Conservation (phyloP, 1,284 basidiomycete genomes). For the Pyrrhoderma lamaoense region DNA sequence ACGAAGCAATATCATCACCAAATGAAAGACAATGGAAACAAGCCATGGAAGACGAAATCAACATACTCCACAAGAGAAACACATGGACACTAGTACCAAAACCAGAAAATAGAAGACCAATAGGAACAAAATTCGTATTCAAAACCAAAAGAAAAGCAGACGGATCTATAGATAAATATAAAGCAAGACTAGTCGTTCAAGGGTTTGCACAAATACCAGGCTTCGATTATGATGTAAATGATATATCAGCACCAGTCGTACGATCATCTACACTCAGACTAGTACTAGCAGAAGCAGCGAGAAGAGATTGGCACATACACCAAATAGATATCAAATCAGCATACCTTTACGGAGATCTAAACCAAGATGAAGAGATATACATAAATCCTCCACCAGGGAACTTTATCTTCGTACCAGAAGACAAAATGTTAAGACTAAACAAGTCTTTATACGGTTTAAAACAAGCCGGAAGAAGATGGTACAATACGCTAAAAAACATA, state of each 20-base stretch:
- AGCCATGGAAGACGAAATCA: neutral
- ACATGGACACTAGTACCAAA: neutral
- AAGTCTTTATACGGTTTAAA: constrained; percentile 25
- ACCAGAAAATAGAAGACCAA: neutral
- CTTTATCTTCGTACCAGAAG: neutral
- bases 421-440: constrained; percentile 20
- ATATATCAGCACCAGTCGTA: constrained; percentile 35
- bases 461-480: constrained; percentile 23
- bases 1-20: too few relatives aligned
- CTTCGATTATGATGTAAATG: constrained; percentile 30
- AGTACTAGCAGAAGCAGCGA: constrained; percentile 26
- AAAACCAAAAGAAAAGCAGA: constrained; percentile 1
- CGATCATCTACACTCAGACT: constrained; percentile 28
- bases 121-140: constrained; percentile 1
- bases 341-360: constrained; percentile 26
- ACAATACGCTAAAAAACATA: constrained; percentile 18
- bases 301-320: constrained; percentile 22
- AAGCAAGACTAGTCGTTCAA: constrained; percentile 27
- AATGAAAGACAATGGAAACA: too few relatives aligned
- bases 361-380: constrained; percentile 26
- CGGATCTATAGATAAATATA: neutral
- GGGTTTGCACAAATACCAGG: constrained; percentile 37
- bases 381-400: constrained; percentile 19
- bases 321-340: constrained; percentile 29
- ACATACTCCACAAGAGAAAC: neutral